These are phyloP conservation scores for Microthlaspi erraticum DNA, from an alignment of 345 rosid genomes.

Conservation along the genomic window DNA sequence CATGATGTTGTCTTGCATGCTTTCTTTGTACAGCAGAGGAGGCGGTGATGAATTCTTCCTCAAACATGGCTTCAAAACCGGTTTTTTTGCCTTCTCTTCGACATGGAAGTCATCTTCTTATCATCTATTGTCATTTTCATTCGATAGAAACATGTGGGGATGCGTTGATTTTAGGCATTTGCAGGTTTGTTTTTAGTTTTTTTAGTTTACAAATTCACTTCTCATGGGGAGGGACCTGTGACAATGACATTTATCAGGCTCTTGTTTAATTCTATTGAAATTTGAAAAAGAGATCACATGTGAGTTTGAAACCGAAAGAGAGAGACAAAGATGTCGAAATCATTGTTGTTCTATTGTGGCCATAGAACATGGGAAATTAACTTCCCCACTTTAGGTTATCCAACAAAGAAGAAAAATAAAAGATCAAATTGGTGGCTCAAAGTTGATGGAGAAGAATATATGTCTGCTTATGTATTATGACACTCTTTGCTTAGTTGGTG, in stretches of 20 bases:
- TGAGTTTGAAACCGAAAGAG: constrained; percentile 36
- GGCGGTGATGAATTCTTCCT: neutral
- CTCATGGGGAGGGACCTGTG: constrained; percentile 30
- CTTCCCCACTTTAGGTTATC: constrained; percentile 43
- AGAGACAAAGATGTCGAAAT: constrained; percentile 42
- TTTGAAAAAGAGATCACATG: constrained; percentile 32
- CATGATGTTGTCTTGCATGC: constrained; percentile 15
- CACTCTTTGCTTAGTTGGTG: constrained; percentile 41
- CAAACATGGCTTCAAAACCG: neutral
- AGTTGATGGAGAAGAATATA: constrained; percentile 43
- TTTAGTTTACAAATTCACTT: constrained; percentile 23
- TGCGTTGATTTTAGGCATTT: constrained; percentile 22
- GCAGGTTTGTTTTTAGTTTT: constrained; percentile 17
- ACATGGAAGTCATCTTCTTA: constrained; percentile 20
- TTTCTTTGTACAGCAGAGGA: neutral
- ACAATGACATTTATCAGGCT: constrained; percentile 38
- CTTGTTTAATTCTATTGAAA: constrained; percentile 14
- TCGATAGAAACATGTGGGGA: constrained; percentile 25
- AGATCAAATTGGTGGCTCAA: constrained; percentile 40
- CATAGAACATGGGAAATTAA: constrained; percentile 45
- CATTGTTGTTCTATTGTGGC: constrained; percentile 38
- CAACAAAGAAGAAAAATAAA: constrained; percentile 10
- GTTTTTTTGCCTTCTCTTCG: constrained; percentile 8
- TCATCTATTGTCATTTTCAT: constrained; percentile 20
- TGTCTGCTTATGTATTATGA: constrained; percentile 40